Conservation (phyloP, 371 early-diverging fungal genomes). For the Parasitella parasitica region DNA sequence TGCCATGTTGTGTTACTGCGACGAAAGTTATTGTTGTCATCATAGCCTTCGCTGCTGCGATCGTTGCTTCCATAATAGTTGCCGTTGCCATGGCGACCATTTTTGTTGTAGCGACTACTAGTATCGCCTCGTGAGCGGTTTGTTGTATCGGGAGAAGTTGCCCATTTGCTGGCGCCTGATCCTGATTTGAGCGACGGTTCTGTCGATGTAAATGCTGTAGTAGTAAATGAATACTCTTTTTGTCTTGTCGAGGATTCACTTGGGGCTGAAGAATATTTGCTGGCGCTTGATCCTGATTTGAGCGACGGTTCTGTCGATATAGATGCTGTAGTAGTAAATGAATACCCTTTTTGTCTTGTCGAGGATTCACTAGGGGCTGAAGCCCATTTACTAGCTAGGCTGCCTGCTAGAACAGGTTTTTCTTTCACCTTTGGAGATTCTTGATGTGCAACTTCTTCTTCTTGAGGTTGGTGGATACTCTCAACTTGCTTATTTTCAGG, state of each 20-base stretch:
- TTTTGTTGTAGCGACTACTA: background rate
- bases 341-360: background rate
- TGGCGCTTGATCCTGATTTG: background rate
- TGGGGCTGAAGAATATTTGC: slow-evolving; percentile 5
- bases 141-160: background rate
- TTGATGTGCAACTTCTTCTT: background rate
- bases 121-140: background rate
- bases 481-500: background rate
- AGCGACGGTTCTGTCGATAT: background rate
- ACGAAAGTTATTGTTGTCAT: background rate
- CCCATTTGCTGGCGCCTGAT: slow-evolving; percentile 1
- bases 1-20: background rate
- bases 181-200: background rate
- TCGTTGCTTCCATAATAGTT: background rate
- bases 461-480: background rate
- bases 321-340: background rate
- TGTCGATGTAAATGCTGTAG: background rate
- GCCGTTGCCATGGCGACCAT: background rate
- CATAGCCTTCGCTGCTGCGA: background rate
- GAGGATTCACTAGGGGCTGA: background rate
- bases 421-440: background rate
- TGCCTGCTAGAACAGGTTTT: background rate
- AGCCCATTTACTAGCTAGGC: slow-evolving; percentile 6
- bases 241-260: background rate
- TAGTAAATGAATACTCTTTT: background rate